These are phyloP conservation scores for Phytopythium aichiense DNA, from an alignment of 352 stramenopile genomes.

Conservation along the genomic window DNA sequence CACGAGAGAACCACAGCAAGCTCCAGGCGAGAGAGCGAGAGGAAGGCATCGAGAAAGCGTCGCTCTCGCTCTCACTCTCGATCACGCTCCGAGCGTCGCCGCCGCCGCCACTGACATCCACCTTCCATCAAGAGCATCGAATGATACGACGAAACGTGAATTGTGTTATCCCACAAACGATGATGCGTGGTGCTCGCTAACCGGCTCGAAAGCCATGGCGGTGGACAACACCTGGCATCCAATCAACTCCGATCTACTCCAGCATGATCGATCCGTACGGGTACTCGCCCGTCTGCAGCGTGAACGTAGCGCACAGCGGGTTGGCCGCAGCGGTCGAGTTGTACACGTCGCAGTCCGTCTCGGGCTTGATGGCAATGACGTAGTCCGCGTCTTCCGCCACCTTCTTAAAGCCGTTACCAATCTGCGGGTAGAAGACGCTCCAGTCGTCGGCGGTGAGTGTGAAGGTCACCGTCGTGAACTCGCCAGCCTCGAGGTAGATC, in stretches of 20 bases:
- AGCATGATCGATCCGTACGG: slow-evolving; percentile 14
- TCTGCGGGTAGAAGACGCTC: slow-evolving; percentile 51
- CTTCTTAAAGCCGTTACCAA: slow-evolving; percentile 43
- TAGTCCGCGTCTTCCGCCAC: slow-evolving; percentile 63
- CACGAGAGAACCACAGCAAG: background rate
- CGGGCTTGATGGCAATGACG: slow-evolving; percentile 51
- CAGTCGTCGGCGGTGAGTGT: slow-evolving; percentile 43
- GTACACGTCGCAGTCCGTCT: slow-evolving; percentile 71
- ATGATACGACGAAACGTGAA: background rate
- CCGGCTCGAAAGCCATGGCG: too few species aligned
- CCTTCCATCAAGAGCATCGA: too few species aligned
- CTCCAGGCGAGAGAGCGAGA: background rate
- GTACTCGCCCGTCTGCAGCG: slow-evolving; percentile 22
- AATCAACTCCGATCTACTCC: background rate
- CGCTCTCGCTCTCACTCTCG: background rate
- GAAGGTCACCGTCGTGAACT: slow-evolving; percentile 24
- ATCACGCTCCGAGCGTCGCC: background rate
- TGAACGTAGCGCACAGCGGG: slow-evolving; percentile 40
- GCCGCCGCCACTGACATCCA: background rate
- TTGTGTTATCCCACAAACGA: too few species aligned
- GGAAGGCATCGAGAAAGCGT: background rate
- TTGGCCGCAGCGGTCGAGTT: slow-evolving; percentile 24
- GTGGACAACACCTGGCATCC: too few species aligned
- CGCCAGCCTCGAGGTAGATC: slow-evolving; percentile 40
- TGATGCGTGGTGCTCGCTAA: too few species aligned